A percentile compares a stretch with the other conserved stretches of the same genome.
Conservation (phyloP, 441 rosid species). For the Gossypium davidsonii region DNA sequence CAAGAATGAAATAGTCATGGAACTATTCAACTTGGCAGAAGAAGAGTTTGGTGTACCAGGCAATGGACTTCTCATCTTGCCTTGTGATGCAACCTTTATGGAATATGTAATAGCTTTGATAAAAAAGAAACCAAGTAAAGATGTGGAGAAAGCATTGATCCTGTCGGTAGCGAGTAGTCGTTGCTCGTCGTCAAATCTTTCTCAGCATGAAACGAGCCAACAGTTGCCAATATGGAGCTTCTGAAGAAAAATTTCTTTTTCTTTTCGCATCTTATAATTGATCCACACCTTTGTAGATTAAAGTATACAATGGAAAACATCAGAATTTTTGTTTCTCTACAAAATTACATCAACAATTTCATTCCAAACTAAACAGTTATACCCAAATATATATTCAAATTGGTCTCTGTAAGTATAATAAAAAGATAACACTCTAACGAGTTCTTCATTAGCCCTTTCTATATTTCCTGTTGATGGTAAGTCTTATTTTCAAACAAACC, state of each 20-base stretch:
- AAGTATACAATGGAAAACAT: not conserved
- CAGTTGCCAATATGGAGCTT: conserved; percentile 1
- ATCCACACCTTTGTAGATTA: conserved; percentile 7
- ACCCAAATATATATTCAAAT: too few species aligned
- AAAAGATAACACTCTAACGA: too few species aligned
- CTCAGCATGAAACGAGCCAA: conserved; percentile 6
- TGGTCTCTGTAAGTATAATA: too few species aligned
- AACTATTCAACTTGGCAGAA: conserved; percentile 16
- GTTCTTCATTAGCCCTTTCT: too few species aligned
- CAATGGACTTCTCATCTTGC: conserved; percentile 31
- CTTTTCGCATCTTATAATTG: not conserved
- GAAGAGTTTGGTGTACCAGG: conserved; percentile 28
- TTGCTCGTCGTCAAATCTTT: not conserved
- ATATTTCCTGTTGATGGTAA: too few species aligned
- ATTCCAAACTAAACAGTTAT: too few species aligned
- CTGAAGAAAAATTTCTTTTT: not conserved
- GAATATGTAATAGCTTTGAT: conserved; percentile 22
- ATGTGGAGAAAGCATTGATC: conserved; percentile 23
- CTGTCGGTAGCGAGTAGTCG: conserved; percentile 11
- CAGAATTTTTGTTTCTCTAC: not conserved
- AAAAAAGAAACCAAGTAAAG: conserved; percentile 10
- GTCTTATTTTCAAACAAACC: too few species aligned
- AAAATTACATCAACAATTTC: not conserved
- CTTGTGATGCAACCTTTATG: conserved; percentile 35
- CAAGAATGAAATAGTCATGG: conserved; percentile 17